These are phyloP conservation scores for Dryadomyces sulphureus DNA, from an alignment of 2,329 filamentous ascomycete genomes.

Conservation along the genomic window DNA sequence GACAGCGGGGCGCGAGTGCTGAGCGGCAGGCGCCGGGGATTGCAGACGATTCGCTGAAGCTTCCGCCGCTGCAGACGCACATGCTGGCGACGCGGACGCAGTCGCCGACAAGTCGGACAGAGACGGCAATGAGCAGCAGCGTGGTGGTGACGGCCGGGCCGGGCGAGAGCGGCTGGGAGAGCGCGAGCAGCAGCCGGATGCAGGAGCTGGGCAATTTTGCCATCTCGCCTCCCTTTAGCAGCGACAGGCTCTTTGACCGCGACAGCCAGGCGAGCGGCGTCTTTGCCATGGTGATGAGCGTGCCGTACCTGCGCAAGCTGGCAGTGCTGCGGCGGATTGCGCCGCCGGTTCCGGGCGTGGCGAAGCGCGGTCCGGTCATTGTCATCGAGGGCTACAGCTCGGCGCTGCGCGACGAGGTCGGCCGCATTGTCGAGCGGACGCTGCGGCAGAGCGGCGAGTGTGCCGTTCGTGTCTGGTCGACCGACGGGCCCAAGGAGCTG, in stretches of 20 bases:
- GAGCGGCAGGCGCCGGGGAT: too few species aligned
- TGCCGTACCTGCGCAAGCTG: constrained; percentile 63
- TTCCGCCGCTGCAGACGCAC: constrained; percentile 38
- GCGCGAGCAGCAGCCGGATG: background rate
- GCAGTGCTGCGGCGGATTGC: constrained; percentile 62
- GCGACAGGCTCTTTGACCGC: background rate
- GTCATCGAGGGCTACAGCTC: constrained; percentile 63
- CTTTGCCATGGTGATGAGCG: constrained; percentile 60
- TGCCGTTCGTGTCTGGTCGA: constrained; percentile 28
- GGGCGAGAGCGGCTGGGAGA: background rate
- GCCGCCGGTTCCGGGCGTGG: constrained; percentile 35
- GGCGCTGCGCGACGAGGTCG: constrained; percentile 36
- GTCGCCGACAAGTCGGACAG: too few species aligned
- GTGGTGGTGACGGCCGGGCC: too few species aligned
- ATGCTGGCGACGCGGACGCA: too few species aligned
- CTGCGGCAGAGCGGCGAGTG: constrained; percentile 32
- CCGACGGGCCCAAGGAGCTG: background rate
- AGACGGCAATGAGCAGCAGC: too few species aligned
- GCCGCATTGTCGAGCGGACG: constrained; percentile 49
- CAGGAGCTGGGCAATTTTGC: constrained; percentile 5
- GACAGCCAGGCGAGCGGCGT: constrained; percentile 29
- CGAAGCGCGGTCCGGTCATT: constrained; percentile 61
- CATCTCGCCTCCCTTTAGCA: background rate
- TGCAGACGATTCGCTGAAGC: constrained; percentile 33
- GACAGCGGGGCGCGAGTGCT: too few species aligned